Evolutionary conservation across 495 filamentous ascomycete genomes (phyloP).

Genomic region (Tuber indicum): DNA sequence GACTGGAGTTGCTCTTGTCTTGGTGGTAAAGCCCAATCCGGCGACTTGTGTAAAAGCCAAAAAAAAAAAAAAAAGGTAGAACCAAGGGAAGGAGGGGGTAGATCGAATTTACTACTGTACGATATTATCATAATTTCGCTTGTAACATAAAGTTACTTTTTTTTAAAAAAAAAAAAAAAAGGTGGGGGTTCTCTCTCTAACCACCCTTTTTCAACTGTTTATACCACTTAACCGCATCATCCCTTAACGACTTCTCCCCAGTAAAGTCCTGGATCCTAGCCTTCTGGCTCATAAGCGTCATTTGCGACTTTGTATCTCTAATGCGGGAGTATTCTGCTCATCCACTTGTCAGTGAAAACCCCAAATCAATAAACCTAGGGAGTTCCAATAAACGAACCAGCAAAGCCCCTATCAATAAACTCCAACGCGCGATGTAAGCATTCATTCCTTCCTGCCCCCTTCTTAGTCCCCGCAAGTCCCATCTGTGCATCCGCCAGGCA

Average conservation of each 20-base stretch:
- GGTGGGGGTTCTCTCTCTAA: background rate
- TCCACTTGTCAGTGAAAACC: slow-evolving; percentile 4
- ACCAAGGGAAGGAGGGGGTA: background rate
- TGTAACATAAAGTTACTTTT: background rate
- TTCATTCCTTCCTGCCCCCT: slow-evolving; percentile 47
- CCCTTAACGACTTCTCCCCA: slow-evolving; percentile 63
- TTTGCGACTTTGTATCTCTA: slow-evolving; percentile 67
- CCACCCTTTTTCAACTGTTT: slow-evolving; percentile 33
- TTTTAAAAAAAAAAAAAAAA: background rate
- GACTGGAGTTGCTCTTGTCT: background rate
- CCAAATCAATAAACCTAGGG: background rate
- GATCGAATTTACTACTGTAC: background rate
- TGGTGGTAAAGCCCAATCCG: background rate
- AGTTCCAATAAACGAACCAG: slow-evolving; percentile 13
- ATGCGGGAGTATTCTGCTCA: slow-evolving; percentile 60
- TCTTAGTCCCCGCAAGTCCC: slow-evolving; percentile 56
- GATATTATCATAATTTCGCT: background rate
- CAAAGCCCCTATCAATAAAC: slow-evolving; percentile 62
- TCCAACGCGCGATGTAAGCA: slow-evolving; percentile 59
- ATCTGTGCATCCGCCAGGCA: slow-evolving; percentile 76
- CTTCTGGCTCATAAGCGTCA: slow-evolving; percentile 81
- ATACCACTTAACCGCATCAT: slow-evolving; percentile 50
- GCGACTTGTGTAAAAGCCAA: background rate
- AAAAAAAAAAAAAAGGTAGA: background rate
- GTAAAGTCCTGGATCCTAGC: slow-evolving; percentile 69